phyloP scores from a whole-genome alignment of 2,329 filamentous ascomycete genomes.

The Talaromyces sp. region DNA sequence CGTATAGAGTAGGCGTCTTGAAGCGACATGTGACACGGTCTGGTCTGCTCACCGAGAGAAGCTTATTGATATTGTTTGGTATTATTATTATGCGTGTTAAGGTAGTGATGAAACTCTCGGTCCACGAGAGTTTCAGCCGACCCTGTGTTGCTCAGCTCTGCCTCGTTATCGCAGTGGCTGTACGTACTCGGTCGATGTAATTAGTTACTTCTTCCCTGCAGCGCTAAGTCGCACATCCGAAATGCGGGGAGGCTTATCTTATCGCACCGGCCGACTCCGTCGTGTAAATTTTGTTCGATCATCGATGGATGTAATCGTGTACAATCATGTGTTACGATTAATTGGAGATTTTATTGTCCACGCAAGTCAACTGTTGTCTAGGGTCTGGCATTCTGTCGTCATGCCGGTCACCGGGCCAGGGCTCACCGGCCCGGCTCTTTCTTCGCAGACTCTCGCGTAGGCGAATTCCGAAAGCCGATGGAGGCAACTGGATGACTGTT shows the following conservation, averaged over 20 bases:
- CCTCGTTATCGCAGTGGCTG: background rate
- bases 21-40: background rate
- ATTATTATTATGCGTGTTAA: background rate
- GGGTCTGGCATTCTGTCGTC: too few species aligned
- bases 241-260: background rate
- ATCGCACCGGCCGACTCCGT: background rate
- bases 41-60: background rate
- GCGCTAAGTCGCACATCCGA: background rate
- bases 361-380: too few species aligned
- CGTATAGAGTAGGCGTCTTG: background rate
- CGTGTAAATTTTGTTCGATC: background rate
- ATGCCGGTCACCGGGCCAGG: too few species aligned
- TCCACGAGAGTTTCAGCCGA: background rate
- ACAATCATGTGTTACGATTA: background rate
- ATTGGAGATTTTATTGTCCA: background rate
- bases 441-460: too few species aligned
- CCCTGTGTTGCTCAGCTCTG: background rate
- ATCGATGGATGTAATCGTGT: background rate
- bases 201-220: too few species aligned
- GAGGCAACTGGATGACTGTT: too few species aligned
- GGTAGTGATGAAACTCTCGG: background rate
- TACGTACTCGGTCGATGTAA: too few species aligned
- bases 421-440: too few species aligned
- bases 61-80: background rate
- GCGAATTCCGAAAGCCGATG: too few species aligned